Percentiles rank a stretch among this genome's conserved stretches.
These are phyloP conservation scores for Gaultheria prostrata DNA, from an alignment of 148 eudicot species.

Conservation along the genomic window DNA sequence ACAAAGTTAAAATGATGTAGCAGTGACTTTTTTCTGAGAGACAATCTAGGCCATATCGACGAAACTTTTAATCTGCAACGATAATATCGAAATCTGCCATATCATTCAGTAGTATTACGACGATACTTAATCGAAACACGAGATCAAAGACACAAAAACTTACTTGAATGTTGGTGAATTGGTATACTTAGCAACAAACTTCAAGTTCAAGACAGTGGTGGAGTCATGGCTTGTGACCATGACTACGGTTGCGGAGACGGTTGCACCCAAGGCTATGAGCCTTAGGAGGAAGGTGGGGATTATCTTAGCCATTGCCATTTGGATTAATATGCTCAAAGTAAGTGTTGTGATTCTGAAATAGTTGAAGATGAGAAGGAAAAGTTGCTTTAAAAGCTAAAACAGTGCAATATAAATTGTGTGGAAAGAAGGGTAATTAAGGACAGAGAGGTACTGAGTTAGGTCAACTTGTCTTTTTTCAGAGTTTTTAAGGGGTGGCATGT, in stretches of 20 bases:
- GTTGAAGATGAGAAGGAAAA: not conserved
- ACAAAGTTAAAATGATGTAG: not conserved
- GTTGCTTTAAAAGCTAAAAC: not conserved
- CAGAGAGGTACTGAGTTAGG: conserved; percentile 23
- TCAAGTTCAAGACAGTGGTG: conserved; percentile 48
- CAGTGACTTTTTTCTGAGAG: not conserved
- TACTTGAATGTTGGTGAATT: conserved; percentile 77
- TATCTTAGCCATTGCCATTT: conserved; percentile 45
- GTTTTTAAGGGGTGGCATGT: not conserved
- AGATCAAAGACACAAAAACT: conserved; percentile 11
- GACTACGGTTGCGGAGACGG: conserved; percentile 50
- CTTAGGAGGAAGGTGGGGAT: conserved; percentile 55
- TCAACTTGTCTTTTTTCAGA: conserved; percentile 14
- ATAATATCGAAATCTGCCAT: not conserved
- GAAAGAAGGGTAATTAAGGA: conserved; percentile 18
- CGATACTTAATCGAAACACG: not conserved
- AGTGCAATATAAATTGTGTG: conserved; percentile 1
- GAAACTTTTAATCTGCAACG: not conserved
- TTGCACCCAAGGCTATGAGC: conserved; percentile 55
- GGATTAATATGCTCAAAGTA: not conserved
- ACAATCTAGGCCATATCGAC: not conserved
- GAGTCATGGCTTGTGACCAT: conserved; percentile 78
- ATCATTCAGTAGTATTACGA: not conserved
- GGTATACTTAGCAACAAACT: conserved; percentile 66
- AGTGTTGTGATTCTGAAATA: not conserved